Conservation (phyloP, 2,329 filamentous ascomycete genomes). For the Myriangium duriaei region DNA sequence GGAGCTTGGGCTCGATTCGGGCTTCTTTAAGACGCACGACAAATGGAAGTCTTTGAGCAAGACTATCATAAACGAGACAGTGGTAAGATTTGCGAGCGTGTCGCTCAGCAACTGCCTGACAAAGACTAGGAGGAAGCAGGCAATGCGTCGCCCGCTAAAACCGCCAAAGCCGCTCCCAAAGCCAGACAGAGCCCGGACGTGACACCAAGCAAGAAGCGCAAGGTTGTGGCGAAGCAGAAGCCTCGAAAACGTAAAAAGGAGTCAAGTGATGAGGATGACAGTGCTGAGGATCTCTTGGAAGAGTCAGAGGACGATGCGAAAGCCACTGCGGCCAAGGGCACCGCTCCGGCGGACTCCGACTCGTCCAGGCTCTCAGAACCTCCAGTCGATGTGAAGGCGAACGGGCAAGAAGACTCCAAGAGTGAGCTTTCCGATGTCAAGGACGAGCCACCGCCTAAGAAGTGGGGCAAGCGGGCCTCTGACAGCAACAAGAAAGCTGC, state of each 20-base stretch:
- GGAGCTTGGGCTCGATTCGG: conserved; percentile 37
- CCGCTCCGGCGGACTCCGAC: background rate
- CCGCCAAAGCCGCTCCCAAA: conserved; percentile 7
- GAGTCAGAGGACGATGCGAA: background rate
- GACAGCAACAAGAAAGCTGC: conserved; percentile 19
- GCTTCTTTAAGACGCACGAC: conserved; percentile 42
- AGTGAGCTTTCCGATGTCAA: conserved; percentile 64
- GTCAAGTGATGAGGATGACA: conserved; percentile 9
- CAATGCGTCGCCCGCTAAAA: conserved; percentile 8
- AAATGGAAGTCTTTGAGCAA: conserved; percentile 46
- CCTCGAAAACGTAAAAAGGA: conserved; percentile 5
- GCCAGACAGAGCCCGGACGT: background rate
- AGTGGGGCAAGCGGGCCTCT: conserved; percentile 34
- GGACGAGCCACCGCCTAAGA: conserved; percentile 57
- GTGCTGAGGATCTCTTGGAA: conserved; percentile 10
- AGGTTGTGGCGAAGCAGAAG: background rate
- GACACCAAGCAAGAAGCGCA: conserved; percentile 1
- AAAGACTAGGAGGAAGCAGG: conserved; percentile 1
- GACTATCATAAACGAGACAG: conserved; percentile 40
- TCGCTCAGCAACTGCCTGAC: background rate
- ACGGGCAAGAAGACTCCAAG: conserved; percentile 23
- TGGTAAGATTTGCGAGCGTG: conserved; percentile 19
- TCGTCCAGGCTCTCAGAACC: background rate
- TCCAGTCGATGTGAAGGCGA: background rate
- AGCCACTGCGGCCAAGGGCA: background rate